Percentiles rank a stretch among this genome's conserved stretches.
These are phyloP conservation scores for Linderniella brevidens DNA, from an alignment of 257 asterid genomes.

Conservation along the genomic window DNA sequence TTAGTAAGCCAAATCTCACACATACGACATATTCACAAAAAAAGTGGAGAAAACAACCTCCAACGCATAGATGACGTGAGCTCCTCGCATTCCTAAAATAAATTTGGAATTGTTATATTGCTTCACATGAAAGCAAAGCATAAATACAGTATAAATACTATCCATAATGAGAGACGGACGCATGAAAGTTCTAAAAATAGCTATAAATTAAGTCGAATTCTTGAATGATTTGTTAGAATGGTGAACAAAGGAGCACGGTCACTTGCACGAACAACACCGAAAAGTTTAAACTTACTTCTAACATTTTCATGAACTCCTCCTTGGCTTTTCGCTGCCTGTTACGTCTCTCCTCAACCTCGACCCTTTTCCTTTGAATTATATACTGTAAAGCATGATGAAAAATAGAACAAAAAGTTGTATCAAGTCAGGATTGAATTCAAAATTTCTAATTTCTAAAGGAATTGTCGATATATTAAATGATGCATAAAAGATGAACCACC, in stretches of 20 bases:
- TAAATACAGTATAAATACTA: too few relatives aligned
- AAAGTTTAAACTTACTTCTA: slow-evolving; percentile 49
- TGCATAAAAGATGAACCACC: slow-evolving; percentile 24
- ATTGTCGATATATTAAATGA: not conserved
- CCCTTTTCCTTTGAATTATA: slow-evolving; percentile 87
- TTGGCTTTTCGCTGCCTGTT: slow-evolving; percentile 83
- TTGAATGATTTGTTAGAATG: not conserved
- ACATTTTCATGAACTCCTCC: slow-evolving; percentile 83
- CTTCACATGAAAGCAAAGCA: not conserved
- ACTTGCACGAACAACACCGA: too few relatives aligned
- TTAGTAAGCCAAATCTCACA: not conserved
- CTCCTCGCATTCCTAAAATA: slow-evolving; percentile 69
- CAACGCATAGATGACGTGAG: slow-evolving; percentile 83
- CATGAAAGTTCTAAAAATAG: too few relatives aligned
- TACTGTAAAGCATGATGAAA: slow-evolving; percentile 26
- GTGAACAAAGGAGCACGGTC: too few relatives aligned
- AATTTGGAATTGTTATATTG: slow-evolving; percentile 6
- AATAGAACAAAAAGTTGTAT: slow-evolving; percentile 8
- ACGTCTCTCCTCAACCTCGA: slow-evolving; percentile 96
- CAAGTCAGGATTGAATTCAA: not conserved
- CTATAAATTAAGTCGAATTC: not conserved
- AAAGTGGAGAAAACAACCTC: slow-evolving; percentile 41
- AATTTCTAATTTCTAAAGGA: too few relatives aligned
- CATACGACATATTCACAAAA: not conserved
- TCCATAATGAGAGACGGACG: too few relatives aligned